These are phyloP conservation scores for Pseudonectria buxi DNA, from an alignment of 2,329 filamentous ascomycete species.

Conservation along the genomic window DNA sequence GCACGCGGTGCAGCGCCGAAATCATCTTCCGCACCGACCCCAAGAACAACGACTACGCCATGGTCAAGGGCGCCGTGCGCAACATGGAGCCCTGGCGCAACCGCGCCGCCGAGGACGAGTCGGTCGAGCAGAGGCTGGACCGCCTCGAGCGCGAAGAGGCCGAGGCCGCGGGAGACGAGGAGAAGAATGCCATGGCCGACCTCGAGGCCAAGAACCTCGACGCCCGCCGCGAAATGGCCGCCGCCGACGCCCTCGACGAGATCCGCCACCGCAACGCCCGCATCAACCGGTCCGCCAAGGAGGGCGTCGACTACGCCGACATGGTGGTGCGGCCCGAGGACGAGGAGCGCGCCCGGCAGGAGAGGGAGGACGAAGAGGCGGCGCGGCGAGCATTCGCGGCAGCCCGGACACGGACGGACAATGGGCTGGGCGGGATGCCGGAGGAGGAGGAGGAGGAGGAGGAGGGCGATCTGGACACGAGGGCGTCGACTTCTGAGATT, in stretches of 20 bases:
- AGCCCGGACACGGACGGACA: slow-evolving; percentile 47
- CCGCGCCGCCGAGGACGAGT: slow-evolving; percentile 60
- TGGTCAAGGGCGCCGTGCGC: slow-evolving; percentile 74
- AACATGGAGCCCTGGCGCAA: slow-evolving; percentile 90
- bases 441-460: slow-evolving; percentile 38
- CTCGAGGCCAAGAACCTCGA: slow-evolving; percentile 90
- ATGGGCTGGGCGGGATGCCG: slow-evolving; percentile 33
- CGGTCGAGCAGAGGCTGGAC: slow-evolving; percentile 80
- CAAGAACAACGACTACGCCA: slow-evolving; percentile 85
- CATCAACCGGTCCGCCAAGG: slow-evolving; percentile 67
- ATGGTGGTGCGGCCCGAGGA: slow-evolving; percentile 49
- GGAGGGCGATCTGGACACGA: slow-evolving; percentile 10
- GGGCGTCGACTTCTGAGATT: slow-evolving; percentile 3
- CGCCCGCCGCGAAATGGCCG: slow-evolving; percentile 90
- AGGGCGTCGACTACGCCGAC: slow-evolving; percentile 55
- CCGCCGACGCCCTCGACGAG: slow-evolving; percentile 92
- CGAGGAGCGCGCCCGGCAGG: slow-evolving; percentile 56
- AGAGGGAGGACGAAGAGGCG: slow-evolving; percentile 76
- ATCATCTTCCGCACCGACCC: slow-evolving; percentile 95
- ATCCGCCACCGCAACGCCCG: slow-evolving; percentile 87
- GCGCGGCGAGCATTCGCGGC: slow-evolving; percentile 71
- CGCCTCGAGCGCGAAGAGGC: slow-evolving; percentile 70
- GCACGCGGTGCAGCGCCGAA: slow-evolving; percentile 76
- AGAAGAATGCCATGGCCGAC: slow-evolving; percentile 90
- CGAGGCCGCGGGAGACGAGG: slow-evolving; percentile 56